phyloP scores from a whole-genome alignment of 2,329 filamentous ascomycete genomes.

The Dissoconium aciculare region DNA sequence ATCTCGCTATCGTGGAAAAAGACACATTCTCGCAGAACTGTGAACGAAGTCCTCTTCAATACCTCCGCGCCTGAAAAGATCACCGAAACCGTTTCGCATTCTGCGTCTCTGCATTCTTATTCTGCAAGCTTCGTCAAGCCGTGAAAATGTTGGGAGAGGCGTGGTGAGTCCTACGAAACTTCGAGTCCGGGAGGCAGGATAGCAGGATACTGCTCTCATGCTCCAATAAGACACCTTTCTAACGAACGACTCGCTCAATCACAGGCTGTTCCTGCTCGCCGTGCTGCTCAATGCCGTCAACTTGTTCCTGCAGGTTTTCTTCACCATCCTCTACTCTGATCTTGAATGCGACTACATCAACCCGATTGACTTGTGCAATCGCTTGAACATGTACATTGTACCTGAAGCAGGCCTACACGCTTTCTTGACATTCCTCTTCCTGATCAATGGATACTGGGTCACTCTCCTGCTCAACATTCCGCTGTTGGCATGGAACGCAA shows the following conservation, averaged over 20 bases:
- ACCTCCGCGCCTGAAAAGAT: no score
- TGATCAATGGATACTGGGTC: constrained; percentile 98
- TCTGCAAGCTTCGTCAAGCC: no score
- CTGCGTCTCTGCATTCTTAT: no score
- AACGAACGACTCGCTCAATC: constrained; percentile 1
- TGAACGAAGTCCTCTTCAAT: no score
- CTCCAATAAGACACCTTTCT: constrained; percentile 6
- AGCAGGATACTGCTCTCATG: constrained; percentile 3
- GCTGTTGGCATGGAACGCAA: constrained; percentile 81
- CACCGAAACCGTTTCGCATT: no score
- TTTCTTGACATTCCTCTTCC: constrained; percentile 86
- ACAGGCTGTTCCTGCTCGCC: constrained; percentile 82
- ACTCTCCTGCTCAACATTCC: constrained; percentile 84
- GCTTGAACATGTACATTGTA: constrained; percentile 98
- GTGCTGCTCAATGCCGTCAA: constrained; percentile 99
- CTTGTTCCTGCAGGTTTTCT: constrained; percentile 98
- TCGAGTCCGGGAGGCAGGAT: constrained; percentile 2
- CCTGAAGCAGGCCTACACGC: constrained; percentile 96
- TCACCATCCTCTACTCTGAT: constrained; percentile 99
- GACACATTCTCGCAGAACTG: no score
- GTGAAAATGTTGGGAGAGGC: constrained; percentile 27
- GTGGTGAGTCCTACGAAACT: constrained; percentile 16
- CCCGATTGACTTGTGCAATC: constrained; percentile 99
- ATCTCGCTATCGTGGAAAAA: no score
- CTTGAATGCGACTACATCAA: constrained; percentile 99